Conservation (phyloP, 208 protist species). For the Leishmania braziliensis region DNA sequence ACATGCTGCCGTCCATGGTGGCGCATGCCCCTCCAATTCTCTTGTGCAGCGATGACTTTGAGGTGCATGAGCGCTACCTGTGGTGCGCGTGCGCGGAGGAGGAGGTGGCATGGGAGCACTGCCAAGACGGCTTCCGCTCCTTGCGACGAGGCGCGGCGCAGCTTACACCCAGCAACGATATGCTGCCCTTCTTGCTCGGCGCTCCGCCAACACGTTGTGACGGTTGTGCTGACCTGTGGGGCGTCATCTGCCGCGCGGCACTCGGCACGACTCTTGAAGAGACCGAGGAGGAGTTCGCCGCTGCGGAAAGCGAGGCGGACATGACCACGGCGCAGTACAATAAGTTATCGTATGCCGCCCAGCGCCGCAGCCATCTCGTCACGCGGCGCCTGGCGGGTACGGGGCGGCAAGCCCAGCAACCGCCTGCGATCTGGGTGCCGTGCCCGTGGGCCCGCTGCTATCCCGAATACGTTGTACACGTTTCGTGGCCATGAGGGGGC, state of each 20-base stretch:
- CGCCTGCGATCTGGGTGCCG: conserved; percentile 23
- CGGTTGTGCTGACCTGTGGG: conserved; percentile 26
- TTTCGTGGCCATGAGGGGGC: not conserved
- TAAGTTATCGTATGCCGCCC: conserved; percentile 24
- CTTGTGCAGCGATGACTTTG: conserved; percentile 64
- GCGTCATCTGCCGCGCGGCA: conserved; percentile 54
- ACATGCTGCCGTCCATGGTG: conserved; percentile 39
- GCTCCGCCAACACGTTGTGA: not conserved
- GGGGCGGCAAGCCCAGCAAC: not conserved
- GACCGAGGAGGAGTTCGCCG: conserved; percentile 21
- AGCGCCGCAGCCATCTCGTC: conserved; percentile 29
- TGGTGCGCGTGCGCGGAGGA: conserved; percentile 57
- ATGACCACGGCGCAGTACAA: conserved; percentile 13
- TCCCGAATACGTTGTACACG: conserved; percentile 57
- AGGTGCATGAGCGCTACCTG: conserved; percentile 66
- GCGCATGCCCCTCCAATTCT: conserved; percentile 27
- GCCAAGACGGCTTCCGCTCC: conserved; percentile 48
- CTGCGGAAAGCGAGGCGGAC: conserved; percentile 13
- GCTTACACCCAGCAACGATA: conserved; percentile 9
- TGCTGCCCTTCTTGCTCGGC: conserved; percentile 7
- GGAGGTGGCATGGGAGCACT: conserved; percentile 58
- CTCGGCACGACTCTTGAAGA: conserved; percentile 59
- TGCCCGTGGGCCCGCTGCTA: conserved; percentile 49
- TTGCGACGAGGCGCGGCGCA: conserved; percentile 5
- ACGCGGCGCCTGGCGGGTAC: not conserved